phyloP scores from a whole-genome alignment of 768 basidiomycete species.

The Lactarius pseudohatsudake region DNA sequence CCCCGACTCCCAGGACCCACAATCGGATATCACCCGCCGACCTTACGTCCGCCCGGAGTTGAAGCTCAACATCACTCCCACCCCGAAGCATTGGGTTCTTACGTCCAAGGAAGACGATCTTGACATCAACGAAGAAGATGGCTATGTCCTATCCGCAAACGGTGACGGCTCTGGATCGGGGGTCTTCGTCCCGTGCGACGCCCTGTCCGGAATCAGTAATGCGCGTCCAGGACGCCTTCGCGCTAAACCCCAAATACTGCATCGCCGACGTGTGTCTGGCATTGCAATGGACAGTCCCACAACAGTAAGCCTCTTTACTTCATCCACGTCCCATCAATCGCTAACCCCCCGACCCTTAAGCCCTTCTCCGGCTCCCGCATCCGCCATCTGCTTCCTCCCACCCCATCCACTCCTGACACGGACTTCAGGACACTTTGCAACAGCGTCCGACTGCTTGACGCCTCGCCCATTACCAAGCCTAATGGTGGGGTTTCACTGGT shows the following conservation, averaged over 20 bases:
- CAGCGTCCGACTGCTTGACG: slow-evolving; percentile 13
- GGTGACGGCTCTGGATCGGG: slow-evolving; percentile 20
- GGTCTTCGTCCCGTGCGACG: slow-evolving; percentile 17
- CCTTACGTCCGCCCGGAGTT: slow-evolving; percentile 16
- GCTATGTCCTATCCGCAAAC: slow-evolving; percentile 25
- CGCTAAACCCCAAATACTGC: slow-evolving; percentile 3
- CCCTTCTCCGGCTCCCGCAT: slow-evolving; percentile 18
- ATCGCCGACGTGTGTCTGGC: slow-evolving; percentile 23
- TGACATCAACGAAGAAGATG: slow-evolving; percentile 29
- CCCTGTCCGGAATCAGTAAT: slow-evolving; percentile 10
- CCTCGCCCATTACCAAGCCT: not conserved
- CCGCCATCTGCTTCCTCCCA: slow-evolving; percentile 18
- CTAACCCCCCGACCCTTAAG: not conserved
- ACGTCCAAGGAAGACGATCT: not conserved
- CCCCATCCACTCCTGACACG: slow-evolving; percentile 20
- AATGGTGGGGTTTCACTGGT: not conserved
- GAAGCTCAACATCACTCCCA: slow-evolving; percentile 9
- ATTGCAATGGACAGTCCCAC: slow-evolving; percentile 14
- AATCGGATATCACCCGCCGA: slow-evolving; percentile 6
- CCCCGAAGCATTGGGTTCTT: slow-evolving; percentile 13
- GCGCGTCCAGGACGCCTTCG: slow-evolving; percentile 23
- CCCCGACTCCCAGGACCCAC: not conserved
- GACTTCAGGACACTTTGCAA: slow-evolving; percentile 26
- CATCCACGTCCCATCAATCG: not conserved
- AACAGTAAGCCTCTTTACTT: slow-evolving; percentile 9